phyloP scores from a whole-genome alignment of 139 green algal species.

The Closterium sp. region DNA sequence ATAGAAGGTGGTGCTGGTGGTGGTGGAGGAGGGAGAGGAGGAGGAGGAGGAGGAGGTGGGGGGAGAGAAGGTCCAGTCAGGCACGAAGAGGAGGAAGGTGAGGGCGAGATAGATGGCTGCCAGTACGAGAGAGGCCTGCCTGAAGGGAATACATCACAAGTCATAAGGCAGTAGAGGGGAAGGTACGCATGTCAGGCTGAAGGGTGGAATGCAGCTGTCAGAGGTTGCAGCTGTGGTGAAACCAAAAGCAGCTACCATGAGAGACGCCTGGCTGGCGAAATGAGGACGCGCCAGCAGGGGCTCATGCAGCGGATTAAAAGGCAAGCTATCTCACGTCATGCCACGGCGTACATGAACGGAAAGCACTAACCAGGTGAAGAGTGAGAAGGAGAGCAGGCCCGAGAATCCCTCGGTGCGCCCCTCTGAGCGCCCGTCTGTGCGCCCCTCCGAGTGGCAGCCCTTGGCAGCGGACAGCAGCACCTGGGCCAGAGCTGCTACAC shows the following conservation, averaged over 20 bases:
- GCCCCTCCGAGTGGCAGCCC: neutral
- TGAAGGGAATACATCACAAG: neutral
- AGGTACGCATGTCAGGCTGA: no score
- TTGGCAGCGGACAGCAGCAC: neutral
- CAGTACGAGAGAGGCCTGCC: neutral
- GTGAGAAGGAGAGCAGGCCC: neutral
- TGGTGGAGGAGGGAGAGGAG: no score
- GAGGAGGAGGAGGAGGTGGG: neutral
- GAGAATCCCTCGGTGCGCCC: no score
- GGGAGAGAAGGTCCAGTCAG: neutral
- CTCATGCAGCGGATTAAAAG: neutral
- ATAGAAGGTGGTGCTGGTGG: no score
- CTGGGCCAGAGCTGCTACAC: neutral
- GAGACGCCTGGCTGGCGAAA: no score
- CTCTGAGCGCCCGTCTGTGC: neutral
- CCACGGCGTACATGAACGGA: no score
- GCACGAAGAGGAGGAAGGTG: neutral
- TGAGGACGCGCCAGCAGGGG: no score
- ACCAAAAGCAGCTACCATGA: no score
- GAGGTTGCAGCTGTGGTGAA: no score
- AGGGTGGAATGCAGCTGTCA: no score
- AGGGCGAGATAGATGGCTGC: neutral
- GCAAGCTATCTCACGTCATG: no score
- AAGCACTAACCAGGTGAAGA: neutral
- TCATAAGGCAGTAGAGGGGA: no score